Conservation (phyloP, 495 filamentous ascomycete species). For the Daldinia childiae region DNA sequence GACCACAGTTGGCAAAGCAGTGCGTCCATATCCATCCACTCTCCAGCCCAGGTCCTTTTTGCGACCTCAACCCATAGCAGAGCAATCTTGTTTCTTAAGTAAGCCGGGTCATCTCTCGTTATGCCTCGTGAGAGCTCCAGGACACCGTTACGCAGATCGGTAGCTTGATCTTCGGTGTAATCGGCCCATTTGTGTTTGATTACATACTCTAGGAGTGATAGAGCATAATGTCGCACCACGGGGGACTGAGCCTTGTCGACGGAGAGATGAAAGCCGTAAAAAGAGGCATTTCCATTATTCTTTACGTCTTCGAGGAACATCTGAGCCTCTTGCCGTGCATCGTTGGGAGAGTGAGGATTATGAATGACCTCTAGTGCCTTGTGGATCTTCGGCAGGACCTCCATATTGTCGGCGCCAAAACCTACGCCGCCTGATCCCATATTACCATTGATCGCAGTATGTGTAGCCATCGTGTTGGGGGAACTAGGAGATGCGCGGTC, state of each 20-base stretch:
- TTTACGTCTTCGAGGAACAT: slow-evolving; percentile 86
- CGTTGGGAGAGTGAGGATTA: slow-evolving; percentile 81
- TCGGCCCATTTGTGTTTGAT: slow-evolving; percentile 84
- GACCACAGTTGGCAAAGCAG: slow-evolving; percentile 83
- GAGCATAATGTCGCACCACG: slow-evolving; percentile 89
- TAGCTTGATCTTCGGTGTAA: slow-evolving; percentile 69
- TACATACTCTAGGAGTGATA: slow-evolving; percentile 88
- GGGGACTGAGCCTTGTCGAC: slow-evolving; percentile 74
- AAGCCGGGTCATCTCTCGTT: slow-evolving; percentile 76
- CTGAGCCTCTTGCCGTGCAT: slow-evolving; percentile 83
- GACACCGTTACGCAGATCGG: slow-evolving; percentile 74
- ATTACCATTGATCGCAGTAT: slow-evolving; percentile 44
- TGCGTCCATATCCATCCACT: slow-evolving; percentile 95
- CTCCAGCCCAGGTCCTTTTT: slow-evolving; percentile 88
- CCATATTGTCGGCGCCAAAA: slow-evolving; percentile 37
- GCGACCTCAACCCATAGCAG: slow-evolving; percentile 94
- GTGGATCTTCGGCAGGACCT: slow-evolving; percentile 69
- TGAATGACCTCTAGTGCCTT: slow-evolving; percentile 87
- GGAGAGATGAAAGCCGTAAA: slow-evolving; percentile 86
- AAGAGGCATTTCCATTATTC: slow-evolving; percentile 76
- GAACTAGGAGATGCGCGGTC: slow-evolving; percentile 31
- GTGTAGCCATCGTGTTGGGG: slow-evolving; percentile 35
- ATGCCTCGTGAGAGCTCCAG: slow-evolving; percentile 79
- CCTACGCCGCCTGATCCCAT: slow-evolving; percentile 46
- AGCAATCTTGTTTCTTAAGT: slow-evolving; percentile 92